Conservation (phyloP, 1,284 basidiomycete species). For the Pterulicium gracile region DNA sequence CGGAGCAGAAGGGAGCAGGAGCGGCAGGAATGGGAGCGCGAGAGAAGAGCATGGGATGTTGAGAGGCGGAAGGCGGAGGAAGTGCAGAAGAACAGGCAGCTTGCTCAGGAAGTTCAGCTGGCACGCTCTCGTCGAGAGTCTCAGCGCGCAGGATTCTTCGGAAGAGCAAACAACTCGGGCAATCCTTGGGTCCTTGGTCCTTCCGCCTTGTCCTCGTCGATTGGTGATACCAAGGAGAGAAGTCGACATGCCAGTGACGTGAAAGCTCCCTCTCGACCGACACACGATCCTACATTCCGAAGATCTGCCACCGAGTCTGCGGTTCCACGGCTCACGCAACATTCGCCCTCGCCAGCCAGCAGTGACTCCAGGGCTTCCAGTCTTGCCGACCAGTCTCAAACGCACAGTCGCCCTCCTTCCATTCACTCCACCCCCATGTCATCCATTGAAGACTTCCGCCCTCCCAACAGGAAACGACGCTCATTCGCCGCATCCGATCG, state of each 20-base stretch:
- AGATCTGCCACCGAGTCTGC: not conserved
- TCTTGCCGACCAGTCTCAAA: not conserved
- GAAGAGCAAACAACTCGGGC: not conserved
- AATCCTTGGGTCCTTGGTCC: constrained; percentile 3
- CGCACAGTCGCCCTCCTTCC: not conserved
- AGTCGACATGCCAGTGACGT: not conserved
- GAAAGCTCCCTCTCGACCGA: not conserved
- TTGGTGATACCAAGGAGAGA: not conserved
- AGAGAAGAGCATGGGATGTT: constrained; percentile 41
- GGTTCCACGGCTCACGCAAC: not conserved
- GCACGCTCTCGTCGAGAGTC: constrained; percentile 51
- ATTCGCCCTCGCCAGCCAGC: not conserved
- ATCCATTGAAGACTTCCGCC: not conserved
- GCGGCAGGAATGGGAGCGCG: constrained; percentile 31
- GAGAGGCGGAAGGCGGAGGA: constrained; percentile 47
- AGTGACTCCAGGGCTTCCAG: not conserved
- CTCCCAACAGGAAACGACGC: not conserved
- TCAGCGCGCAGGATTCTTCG: constrained; percentile 29
- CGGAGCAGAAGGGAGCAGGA: constrained; percentile 35
- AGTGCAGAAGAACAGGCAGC: constrained; percentile 40
- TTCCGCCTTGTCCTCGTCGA: not conserved
- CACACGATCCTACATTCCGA: not conserved
- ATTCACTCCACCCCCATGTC: constrained; percentile 2
- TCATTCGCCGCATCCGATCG: not conserved
- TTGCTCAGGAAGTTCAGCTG: constrained; percentile 50